phyloP scores from a whole-genome alignment of 148 eudicot species.

The Simmondsia chinensis region DNA sequence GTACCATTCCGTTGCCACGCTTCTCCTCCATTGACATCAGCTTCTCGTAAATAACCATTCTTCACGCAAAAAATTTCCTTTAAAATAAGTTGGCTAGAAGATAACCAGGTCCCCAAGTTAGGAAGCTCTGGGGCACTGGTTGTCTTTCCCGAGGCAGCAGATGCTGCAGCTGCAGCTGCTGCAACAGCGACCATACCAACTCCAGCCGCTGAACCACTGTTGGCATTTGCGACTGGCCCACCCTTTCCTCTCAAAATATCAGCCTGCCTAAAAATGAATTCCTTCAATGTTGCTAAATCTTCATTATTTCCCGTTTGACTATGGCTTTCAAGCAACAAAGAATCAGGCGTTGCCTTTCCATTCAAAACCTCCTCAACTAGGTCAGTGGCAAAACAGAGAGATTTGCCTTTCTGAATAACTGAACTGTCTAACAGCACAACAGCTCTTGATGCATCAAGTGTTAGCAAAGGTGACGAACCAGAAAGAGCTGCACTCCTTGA shows the following conservation, averaged over 20 bases:
- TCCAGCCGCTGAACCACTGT: slow-evolving; percentile 59
- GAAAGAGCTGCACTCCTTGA: slow-evolving; percentile 55
- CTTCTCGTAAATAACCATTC: slow-evolving; percentile 29
- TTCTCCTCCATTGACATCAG: slow-evolving; percentile 31
- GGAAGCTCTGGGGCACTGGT: slow-evolving; percentile 72
- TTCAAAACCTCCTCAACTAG: slow-evolving; percentile 69
- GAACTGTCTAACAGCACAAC: slow-evolving; percentile 60
- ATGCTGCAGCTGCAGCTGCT: slow-evolving; percentile 89
- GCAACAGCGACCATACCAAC: slow-evolving; percentile 92
- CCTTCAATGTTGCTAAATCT: slow-evolving; percentile 63
- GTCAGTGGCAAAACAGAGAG: slow-evolving; percentile 70
- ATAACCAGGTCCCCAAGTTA: slow-evolving; percentile 58
- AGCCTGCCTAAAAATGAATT: slow-evolving; percentile 72
- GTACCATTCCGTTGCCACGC: slow-evolving; percentile 30
- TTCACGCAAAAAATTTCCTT: slow-evolving; percentile 55
- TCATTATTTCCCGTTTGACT: slow-evolving; percentile 53
- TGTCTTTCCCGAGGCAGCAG: slow-evolving; percentile 64
- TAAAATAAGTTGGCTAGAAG: slow-evolving; percentile 59
- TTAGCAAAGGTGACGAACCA: slow-evolving; percentile 54
- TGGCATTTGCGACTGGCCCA: slow-evolving; percentile 41
- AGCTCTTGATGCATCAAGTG: slow-evolving; percentile 85
- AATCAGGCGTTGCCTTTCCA: slow-evolving; percentile 77
- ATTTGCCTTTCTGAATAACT: slow-evolving; percentile 45
- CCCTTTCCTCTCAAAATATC: slow-evolving; percentile 81
- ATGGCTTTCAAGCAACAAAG: slow-evolving; percentile 73